These are phyloP conservation scores for Phytophthora megakarya DNA, from an alignment of 352 stramenopile genomes.

Conservation along the genomic window DNA sequence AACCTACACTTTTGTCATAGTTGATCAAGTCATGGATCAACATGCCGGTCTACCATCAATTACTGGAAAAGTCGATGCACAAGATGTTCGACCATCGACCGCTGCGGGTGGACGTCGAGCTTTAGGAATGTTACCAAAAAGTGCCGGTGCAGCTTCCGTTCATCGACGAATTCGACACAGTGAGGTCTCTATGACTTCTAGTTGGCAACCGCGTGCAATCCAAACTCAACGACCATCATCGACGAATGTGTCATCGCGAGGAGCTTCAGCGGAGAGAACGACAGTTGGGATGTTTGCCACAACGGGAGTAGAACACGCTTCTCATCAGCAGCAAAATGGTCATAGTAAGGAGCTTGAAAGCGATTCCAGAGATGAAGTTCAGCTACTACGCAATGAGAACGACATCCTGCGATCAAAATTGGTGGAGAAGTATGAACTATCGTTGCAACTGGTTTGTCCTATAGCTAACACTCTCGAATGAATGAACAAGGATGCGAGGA, in stretches of 20 bases:
- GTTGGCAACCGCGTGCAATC: constrained; percentile 5
- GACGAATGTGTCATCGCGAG: constrained; percentile 5
- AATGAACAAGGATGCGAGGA: constrained; percentile 36
- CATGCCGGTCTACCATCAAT: constrained; percentile 22
- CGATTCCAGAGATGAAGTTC: constrained; percentile 18
- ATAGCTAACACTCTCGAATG: neutral
- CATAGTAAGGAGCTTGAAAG: neutral
- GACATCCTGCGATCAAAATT: constrained; percentile 34
- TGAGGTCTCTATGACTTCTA: constrained; percentile 1
- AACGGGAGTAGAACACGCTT: neutral
- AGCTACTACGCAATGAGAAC: constrained; percentile 30
- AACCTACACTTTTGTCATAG: constrained; percentile 3
- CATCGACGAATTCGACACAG: constrained; percentile 10
- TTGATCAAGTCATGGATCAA: constrained; percentile 15
- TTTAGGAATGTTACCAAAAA: constrained; percentile 26
- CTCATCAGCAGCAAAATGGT: constrained; percentile 10
- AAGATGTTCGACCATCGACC: constrained; percentile 5
- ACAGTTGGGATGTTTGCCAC: constrained; percentile 13
- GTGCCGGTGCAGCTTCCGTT: constrained; percentile 28
- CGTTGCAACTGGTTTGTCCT: neutral
- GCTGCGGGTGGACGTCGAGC: constrained; percentile 5
- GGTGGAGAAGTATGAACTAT: constrained; percentile 38
- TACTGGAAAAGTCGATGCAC: constrained; percentile 7
- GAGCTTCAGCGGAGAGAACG: constrained; percentile 4
- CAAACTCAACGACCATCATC: constrained; percentile 19